Base-by-base conservation (phyloP, 257 asterid genomes). In the Avicennia marina region DNA sequence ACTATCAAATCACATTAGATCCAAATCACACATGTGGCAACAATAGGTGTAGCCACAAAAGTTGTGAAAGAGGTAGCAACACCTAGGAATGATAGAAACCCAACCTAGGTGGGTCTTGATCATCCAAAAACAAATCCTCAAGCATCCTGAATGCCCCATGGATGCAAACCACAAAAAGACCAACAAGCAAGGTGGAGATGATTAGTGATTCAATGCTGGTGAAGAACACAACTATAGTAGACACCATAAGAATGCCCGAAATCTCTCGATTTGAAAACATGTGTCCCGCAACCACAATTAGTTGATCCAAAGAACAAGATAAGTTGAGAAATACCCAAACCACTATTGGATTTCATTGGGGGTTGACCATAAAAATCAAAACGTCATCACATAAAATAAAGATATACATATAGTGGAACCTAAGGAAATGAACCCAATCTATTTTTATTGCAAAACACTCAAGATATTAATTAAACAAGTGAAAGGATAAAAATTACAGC, bases 141-240 rank as follows among this genome's bases (percentile, higher is more conserved):
- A 95, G 95, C 72, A 78, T 58, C 24, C 96, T 75, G 64, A 90
- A 87, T 11, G 98, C 96, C 21, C 98, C 96, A 75, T 90, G 96
- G 27, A 76, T 53, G 60, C 85, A 81, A 55, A 81, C 93, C 26
- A 90, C 77, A 9, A 79, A 86, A 42, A 85, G 57, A 45, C 95
- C 95, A 18, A 78, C 83, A 11, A 90, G 79, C 63, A 75, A 54
- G 26, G 87, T 90, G 58, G 98, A 87, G 15, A 87, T 85, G 64
- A 90, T 85, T 49, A 90, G 67, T 41, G 94, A 77, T 60, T 96
- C 96, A 0, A 87, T 94, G 75, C 86, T 79, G 7, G 95, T 87
- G 49, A 90, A 87, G 71, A 90, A 85, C 75, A 82, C 89, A 51
- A 90, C 75, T 3, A 84, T 55, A 2, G 94, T 82, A 13, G 82